phyloP scores from a whole-genome alignment of 805 yeast species.

The Starmerella floris region DNA sequence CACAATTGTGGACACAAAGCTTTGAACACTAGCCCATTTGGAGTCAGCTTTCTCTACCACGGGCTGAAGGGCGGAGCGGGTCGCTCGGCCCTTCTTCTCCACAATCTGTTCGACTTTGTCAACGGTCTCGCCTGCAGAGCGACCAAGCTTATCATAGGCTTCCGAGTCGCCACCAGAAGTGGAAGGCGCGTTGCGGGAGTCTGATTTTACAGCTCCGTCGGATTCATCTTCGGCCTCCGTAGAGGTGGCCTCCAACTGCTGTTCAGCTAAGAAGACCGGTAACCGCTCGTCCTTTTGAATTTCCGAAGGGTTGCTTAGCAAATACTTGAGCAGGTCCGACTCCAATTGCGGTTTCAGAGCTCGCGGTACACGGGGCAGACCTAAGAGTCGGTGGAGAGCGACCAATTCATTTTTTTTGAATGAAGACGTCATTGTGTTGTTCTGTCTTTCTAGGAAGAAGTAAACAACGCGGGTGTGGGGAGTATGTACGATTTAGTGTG shows the following conservation, averaged over 20 bases:
- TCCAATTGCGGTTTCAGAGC: neutral
- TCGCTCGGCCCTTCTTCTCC: neutral
- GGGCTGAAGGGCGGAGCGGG: neutral
- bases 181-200: neutral
- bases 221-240: neutral
- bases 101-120: neutral
- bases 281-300: neutral
- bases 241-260: neutral
- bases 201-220: neutral
- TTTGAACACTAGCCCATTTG: neutral
- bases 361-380: neutral
- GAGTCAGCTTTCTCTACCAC: too few relatives aligned
- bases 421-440: neutral
- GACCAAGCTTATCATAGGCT: neutral
- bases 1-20: conserved; percentile 6
- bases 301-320: neutral
- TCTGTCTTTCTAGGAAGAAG: neutral
- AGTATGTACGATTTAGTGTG: neutral
- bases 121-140: neutral
- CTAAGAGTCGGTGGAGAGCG: neutral
- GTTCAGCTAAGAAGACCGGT: neutral
- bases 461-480: neutral
- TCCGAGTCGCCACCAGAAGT: neutral
- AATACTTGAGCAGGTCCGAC: neutral
- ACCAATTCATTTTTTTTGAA: neutral